Percentiles rank a stretch among this genome's conserved stretches.
Evolutionary conservation across 805 yeast genomes (phyloP).

Genomic region (Ogataea methylovora): DNA sequence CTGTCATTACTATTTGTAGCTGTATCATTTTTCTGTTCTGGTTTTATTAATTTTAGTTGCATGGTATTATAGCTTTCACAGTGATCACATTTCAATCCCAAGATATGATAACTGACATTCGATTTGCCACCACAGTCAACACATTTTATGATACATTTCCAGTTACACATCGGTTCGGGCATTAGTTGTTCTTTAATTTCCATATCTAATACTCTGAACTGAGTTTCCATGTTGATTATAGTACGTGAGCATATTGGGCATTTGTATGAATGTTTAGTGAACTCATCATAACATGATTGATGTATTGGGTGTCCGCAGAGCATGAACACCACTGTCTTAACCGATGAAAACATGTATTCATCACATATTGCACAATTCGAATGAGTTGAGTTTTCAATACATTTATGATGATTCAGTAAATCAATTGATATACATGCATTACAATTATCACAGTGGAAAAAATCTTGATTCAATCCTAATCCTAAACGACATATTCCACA

Average conservation of each 20-base stretch:
- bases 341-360: conserved; percentile 81
- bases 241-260: conserved; percentile 89
- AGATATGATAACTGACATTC: conserved; percentile 65
- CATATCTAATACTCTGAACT: conserved; percentile 77
- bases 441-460: conserved; percentile 85
- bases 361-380: conserved; percentile 91
- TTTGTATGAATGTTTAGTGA: conserved; percentile 75
- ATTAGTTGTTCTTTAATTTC: conserved; percentile 71
- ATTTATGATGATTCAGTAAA: conserved; percentile 67
- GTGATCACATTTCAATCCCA: conserved; percentile 83
- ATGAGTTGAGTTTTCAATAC: conserved; percentile 82
- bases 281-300: conserved; percentile 73
- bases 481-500: conserved; percentile 94
- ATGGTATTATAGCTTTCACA: conserved; percentile 85
- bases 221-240: conserved; percentile 79
- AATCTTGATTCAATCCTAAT: conserved; percentile 79
- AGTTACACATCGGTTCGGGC: conserved; percentile 70
- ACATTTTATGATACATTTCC: conserved; percentile 73
- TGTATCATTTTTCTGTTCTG: conserved; percentile 29
- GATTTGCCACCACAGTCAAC: conserved; percentile 86
- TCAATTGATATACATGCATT: conserved; percentile 83
- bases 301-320: conserved; percentile 93
- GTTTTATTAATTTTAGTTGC: conserved; percentile 63
- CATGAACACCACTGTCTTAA: conserved; percentile 83
- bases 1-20: conserved; percentile 4